phyloP scores from a whole-genome alignment of 257 asterid genomes.

The Oldenlandia corymbosa region DNA sequence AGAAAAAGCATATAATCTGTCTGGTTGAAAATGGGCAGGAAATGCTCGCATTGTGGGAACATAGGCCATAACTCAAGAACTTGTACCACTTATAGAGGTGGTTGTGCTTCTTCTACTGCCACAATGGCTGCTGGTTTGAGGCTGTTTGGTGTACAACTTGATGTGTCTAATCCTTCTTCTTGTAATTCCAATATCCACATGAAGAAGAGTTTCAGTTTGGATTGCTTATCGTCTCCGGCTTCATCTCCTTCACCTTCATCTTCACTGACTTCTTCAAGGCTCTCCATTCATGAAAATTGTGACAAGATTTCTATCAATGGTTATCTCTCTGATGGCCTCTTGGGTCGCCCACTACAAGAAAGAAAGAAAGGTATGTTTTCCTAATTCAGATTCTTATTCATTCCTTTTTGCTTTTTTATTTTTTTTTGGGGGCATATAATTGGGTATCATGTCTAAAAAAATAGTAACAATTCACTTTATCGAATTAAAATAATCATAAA shows the following conservation, averaged over 20 bases:
- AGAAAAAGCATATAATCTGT: background rate
- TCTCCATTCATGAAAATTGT: conserved; percentile 24
- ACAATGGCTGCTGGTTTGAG: conserved; percentile 32
- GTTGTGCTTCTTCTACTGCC: background rate
- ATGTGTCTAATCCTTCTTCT: conserved; percentile 20
- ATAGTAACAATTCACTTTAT: too few relatives aligned
- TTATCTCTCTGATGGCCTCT: conserved; percentile 54
- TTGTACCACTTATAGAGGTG: conserved; percentile 31
- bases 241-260: conserved; percentile 35
- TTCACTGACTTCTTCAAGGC: conserved; percentile 33
- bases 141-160: conserved; percentile 74
- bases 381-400: background rate
- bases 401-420: background rate
- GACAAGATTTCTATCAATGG: conserved; percentile 28
- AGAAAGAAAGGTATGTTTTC: conserved; percentile 56
- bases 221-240: conserved; percentile 41
- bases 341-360: conserved; percentile 29
- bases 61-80: conserved; percentile 89
- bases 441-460: too few relatives aligned
- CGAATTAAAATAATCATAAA: too few relatives aligned
- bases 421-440: too few relatives aligned
- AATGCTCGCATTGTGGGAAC: conserved; percentile 85
- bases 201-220: conserved; percentile 76
- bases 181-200: conserved; percentile 18
- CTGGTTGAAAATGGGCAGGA: conserved; percentile 60